Percentiles rank a stretch among this genome's conserved stretches.
Conservation (phyloP, 441 rosid species). For the Eutrema salsugineum region DNA sequence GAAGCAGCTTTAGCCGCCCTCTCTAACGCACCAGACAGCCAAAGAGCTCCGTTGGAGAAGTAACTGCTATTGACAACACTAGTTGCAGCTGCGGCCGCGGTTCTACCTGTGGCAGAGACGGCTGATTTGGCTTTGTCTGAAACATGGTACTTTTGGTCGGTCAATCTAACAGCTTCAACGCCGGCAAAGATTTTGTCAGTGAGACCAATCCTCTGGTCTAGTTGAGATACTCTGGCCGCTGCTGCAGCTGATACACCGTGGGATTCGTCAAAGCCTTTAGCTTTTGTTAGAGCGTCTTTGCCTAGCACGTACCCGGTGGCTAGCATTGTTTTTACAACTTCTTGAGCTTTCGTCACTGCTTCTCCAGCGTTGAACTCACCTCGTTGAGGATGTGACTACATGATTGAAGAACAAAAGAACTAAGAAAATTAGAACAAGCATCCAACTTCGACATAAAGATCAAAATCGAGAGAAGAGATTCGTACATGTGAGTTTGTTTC, state of each 20-base stretch:
- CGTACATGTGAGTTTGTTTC: constrained; percentile 47
- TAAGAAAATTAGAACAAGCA: background rate
- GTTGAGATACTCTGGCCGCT: constrained; percentile 46
- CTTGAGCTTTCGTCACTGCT: constrained; percentile 57
- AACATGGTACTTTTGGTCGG: constrained; percentile 50
- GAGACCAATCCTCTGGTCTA: constrained; percentile 50
- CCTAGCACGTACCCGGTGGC: constrained; percentile 52
- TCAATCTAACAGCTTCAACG: constrained; percentile 47
- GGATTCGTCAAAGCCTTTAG: constrained; percentile 57
- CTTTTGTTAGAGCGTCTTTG: constrained; percentile 57
- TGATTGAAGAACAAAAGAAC: background rate
- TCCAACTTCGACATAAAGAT: background rate
- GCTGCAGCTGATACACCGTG: constrained; percentile 59
- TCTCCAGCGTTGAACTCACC: constrained; percentile 52
- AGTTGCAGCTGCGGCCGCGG: constrained; percentile 51
- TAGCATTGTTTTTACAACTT: constrained; percentile 54
- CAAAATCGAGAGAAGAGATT: background rate
- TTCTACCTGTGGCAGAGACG: constrained; percentile 45
- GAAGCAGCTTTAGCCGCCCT: constrained; percentile 52
- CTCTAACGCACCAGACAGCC: constrained; percentile 55
- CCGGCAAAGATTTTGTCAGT: constrained; percentile 49
- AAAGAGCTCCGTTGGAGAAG: constrained; percentile 57
- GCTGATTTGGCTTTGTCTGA: constrained; percentile 51
- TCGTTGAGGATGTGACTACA: constrained; percentile 30
- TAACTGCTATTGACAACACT: constrained; percentile 52